Conservation (phyloP, 1,284 basidiomycete genomes). For the Butyriboletus appendiculatus region DNA sequence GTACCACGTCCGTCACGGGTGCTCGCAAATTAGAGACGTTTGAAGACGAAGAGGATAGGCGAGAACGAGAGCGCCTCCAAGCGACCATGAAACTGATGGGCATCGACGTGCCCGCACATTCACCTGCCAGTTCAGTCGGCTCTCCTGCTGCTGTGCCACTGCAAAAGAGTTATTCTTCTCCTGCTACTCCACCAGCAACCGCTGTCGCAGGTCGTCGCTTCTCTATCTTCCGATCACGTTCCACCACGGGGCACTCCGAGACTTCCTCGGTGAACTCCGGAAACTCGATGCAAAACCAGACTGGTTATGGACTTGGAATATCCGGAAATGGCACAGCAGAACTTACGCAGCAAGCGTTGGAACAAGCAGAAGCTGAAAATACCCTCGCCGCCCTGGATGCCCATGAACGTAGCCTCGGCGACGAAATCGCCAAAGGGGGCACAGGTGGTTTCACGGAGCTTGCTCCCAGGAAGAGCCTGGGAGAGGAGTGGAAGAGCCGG, state of each 20-base stretch:
- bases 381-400: conserved; percentile 72
- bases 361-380: conserved; percentile 74
- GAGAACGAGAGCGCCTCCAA: conserved; percentile 80
- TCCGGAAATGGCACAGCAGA: conserved; percentile 38
- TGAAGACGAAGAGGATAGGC: conserved; percentile 84
- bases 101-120: conserved; percentile 58
- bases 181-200: conserved; percentile 36
- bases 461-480: conserved; percentile 44
- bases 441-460: conserved; percentile 79
- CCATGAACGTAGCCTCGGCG: conserved; percentile 69
- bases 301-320: conserved; percentile 42
- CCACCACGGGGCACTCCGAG: conserved; percentile 47
- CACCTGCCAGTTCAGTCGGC: conserved; percentile 28
- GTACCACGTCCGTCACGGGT: conserved; percentile 50
- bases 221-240: conserved; percentile 65
- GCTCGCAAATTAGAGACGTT: conserved; percentile 76
- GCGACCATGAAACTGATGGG: conserved; percentile 94
- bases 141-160: conserved; percentile 37
- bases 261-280: conserved; percentile 49
- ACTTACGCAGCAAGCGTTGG: conserved; percentile 73
- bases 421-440: conserved; percentile 73
- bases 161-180: conserved; percentile 46
- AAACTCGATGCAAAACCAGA: conserved; percentile 37
- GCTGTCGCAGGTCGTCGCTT: conserved; percentile 50
- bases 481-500: conserved; percentile 54